Evolutionary conservation across 2,329 filamentous ascomycete species (phyloP).

Genomic region (Cladosporium cucumerinum): DNA sequence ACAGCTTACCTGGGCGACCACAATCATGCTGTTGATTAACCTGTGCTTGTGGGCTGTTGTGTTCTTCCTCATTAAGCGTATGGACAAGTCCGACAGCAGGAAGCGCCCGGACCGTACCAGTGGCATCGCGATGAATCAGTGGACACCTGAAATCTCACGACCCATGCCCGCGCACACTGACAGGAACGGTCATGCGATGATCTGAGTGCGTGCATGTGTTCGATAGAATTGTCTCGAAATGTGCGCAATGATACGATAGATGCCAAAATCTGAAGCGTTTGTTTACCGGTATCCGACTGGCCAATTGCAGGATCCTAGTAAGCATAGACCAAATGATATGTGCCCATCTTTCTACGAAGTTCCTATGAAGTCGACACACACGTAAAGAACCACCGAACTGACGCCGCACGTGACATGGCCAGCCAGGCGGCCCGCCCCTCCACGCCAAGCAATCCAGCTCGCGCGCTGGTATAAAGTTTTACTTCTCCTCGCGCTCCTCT

Average conservation of each 20-base stretch:
- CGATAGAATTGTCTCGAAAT: background rate
- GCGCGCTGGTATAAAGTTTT: conserved; percentile 5
- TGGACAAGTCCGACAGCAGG: conserved; percentile 5
- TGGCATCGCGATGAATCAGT: conserved; percentile 11
- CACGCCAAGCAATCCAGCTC: conserved; percentile 1
- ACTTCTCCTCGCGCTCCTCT: conserved; percentile 27
- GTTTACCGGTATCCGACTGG: background rate
- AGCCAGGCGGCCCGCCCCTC: background rate
- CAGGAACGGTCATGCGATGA: conserved; percentile 10
- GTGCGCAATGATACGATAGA: background rate
- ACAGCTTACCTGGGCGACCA: conserved; percentile 58
- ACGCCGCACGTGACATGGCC: background rate
- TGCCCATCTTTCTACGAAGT: background rate
- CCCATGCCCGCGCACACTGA: conserved; percentile 8
- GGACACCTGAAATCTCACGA: background rate
- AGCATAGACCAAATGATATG: background rate
- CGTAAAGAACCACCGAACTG: background rate
- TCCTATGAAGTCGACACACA: background rate
- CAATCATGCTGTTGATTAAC: conserved; percentile 31
- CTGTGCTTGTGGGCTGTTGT: conserved; percentile 20
- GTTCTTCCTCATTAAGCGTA: conserved; percentile 13
- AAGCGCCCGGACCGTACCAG: conserved; percentile 18
- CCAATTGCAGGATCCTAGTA: background rate
- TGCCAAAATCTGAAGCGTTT: background rate
- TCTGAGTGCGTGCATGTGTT: background rate